These are phyloP conservation scores for Xylariaceae sp. DNA, from an alignment of 2,329 filamentous ascomycete genomes.

Conservation along the genomic window DNA sequence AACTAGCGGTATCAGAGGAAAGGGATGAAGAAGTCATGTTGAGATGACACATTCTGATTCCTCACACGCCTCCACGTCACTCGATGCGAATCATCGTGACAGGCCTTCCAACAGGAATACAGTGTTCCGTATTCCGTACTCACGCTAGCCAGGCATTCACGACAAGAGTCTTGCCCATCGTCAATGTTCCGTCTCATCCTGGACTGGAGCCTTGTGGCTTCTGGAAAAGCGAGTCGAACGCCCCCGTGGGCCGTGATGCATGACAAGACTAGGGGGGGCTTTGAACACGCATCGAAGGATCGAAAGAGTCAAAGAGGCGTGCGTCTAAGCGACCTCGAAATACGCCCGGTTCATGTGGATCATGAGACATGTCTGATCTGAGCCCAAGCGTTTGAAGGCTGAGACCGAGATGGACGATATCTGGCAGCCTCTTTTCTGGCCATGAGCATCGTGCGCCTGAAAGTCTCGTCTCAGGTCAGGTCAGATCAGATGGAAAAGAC, in stretches of 20 bases:
- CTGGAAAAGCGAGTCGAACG: no score
- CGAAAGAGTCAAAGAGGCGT: not conserved
- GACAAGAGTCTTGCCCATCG: not conserved
- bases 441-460: conserved; percentile 5
- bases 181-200: not conserved
- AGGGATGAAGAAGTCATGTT: not conserved
- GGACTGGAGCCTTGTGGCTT: not conserved
- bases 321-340: no score
- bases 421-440: conserved; percentile 1
- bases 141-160: not conserved
- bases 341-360: no score
- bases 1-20: not conserved
- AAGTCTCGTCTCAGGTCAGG: not conserved
- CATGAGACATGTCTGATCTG: no score
- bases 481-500: not conserved
- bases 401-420: conserved; percentile 11
- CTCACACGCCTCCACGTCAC: not conserved
- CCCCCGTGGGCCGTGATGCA: not conserved
- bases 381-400: conserved; percentile 13
- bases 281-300: not conserved
- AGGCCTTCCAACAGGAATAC: no score
- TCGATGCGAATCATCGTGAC: not conserved
- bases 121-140: not conserved
- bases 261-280: not conserved
- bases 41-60: not conserved